Conservation (phyloP, 2,329 filamentous ascomycete genomes). For the Zalaria sp. region DNA sequence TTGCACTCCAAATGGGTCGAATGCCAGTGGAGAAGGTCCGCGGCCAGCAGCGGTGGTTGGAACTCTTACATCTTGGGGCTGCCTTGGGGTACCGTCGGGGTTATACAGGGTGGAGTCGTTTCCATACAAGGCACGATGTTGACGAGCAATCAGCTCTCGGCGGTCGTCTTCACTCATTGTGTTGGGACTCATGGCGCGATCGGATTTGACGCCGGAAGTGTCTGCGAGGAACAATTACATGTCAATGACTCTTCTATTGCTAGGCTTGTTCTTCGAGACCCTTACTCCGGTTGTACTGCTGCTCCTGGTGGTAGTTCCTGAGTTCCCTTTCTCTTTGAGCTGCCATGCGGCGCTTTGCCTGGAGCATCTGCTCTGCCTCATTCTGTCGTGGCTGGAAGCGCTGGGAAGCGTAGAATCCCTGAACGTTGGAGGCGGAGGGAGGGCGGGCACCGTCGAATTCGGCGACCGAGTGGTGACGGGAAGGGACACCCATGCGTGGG, state of each 20-base stretch:
- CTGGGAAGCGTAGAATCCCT: constrained; percentile 89
- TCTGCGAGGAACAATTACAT: constrained; percentile 39
- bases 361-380: constrained; percentile 97
- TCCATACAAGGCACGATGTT: constrained; percentile 88
- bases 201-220: constrained; percentile 64
- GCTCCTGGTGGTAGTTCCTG: constrained; percentile 99
- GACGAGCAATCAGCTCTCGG: constrained; percentile 87
- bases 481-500: constrained; percentile 52
- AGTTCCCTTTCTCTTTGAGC: constrained; percentile 98
- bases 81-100: constrained; percentile 54
- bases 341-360: constrained; percentile 98
- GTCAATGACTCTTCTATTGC: constrained; percentile 18
- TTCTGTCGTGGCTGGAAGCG: constrained; percentile 76
- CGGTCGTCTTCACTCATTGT: constrained; percentile 92
- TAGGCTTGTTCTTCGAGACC: constrained; percentile 28
- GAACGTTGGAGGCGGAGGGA: constrained; percentile 63
- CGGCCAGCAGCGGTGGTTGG: constrained; percentile 49
- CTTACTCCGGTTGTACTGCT: constrained; percentile 99
- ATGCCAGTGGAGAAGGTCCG: constrained; percentile 67
- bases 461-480: constrained; percentile 72
- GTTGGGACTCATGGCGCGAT: constrained; percentile 71
- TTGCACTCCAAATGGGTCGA: constrained; percentile 53
- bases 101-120: constrained; percentile 55
- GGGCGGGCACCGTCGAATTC: constrained; percentile 69
- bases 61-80: constrained; percentile 50